A percentile compares a stretch with the other conserved stretches of the same genome.
These are phyloP conservation scores for Rhododendron mucronatum DNA, from an alignment of 148 eudicot genomes.

Conservation along the genomic window DNA sequence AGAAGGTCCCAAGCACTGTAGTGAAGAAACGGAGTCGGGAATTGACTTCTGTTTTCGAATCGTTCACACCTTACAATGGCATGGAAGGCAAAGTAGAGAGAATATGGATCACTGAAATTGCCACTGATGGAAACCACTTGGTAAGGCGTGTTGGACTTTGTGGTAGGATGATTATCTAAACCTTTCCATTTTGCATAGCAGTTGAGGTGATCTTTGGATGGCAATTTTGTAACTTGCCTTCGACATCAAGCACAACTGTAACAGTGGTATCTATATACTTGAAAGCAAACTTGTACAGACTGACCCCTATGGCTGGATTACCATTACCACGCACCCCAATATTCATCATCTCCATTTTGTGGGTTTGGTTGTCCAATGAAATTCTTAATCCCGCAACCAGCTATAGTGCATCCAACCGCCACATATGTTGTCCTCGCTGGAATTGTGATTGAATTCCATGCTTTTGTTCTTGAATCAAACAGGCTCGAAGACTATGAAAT, in stretches of 20 bases:
- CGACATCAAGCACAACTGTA: neutral
- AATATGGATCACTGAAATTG: constrained; percentile 89
- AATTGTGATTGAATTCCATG: neutral
- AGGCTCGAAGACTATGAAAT: neutral
- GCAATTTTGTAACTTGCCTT: neutral
- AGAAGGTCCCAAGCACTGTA: constrained; percentile 76
- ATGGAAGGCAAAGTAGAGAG: constrained; percentile 83
- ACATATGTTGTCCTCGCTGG: neutral
- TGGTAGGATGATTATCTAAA: neutral
- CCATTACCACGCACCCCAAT: neutral
- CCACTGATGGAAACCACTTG: constrained; percentile 85
- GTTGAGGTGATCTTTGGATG: constrained; percentile 1
- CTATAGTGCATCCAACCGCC: neutral
- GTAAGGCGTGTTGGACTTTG: constrained; percentile 30
- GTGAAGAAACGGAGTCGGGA: constrained; percentile 97
- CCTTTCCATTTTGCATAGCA: neutral
- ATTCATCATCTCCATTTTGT: neutral
- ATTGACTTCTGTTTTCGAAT: constrained; percentile 80
- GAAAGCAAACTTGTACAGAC: neutral
- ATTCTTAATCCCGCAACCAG: neutral
- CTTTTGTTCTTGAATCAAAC: neutral
- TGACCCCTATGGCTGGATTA: neutral
- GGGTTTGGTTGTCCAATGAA: neutral
- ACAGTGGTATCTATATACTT: neutral
- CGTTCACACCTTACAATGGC: constrained; percentile 80